Evolutionary conservation across 495 filamentous ascomycete genomes (phyloP).

Genomic region (Umbilicaria muhlenbergii): DNA sequence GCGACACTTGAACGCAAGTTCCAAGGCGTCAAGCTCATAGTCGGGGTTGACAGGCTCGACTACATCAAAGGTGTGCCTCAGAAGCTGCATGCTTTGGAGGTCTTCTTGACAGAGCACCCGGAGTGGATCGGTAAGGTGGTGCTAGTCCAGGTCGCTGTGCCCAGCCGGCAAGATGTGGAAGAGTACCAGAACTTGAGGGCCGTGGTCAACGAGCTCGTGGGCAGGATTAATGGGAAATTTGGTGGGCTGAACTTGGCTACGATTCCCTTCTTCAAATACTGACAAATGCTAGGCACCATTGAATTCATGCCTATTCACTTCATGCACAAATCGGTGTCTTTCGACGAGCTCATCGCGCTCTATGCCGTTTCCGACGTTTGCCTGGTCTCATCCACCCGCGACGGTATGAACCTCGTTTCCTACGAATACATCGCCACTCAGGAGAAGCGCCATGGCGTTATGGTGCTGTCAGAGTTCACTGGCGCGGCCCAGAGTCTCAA

Average conservation of each 20-base stretch:
- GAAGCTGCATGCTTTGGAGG: constrained; percentile 81
- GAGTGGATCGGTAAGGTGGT: constrained; percentile 86
- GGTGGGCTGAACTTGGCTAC: constrained; percentile 28
- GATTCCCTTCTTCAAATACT: constrained; percentile 3
- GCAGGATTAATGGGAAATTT: constrained; percentile 84
- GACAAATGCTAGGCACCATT: constrained; percentile 46
- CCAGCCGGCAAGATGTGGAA: constrained; percentile 82
- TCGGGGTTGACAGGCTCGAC: constrained; percentile 85
- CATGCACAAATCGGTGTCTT: constrained; percentile 77
- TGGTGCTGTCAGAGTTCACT: constrained; percentile 87
- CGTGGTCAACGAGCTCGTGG: constrained; percentile 80
- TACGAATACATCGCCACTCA: constrained; percentile 94
- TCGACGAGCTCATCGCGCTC: constrained; percentile 81
- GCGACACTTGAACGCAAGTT: constrained; percentile 63
- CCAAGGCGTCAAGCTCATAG: constrained; percentile 73
- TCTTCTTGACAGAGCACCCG: constrained; percentile 81
- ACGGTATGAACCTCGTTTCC: constrained; percentile 94
- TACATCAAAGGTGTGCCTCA: constrained; percentile 96
- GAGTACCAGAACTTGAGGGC: constrained; percentile 87
- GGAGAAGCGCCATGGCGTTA: constrained; percentile 63
- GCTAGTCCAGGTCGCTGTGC: constrained; percentile 85
- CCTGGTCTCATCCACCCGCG: constrained; percentile 77
- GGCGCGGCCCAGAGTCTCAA: constrained; percentile 79
- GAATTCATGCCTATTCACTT: constrained; percentile 92
- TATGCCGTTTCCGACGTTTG: constrained; percentile 86